Evolutionary conservation across 441 rosid species (phyloP), one percentile per base, ranked within the genome.

Genomic region (Raphanus hybrid): DNA sequence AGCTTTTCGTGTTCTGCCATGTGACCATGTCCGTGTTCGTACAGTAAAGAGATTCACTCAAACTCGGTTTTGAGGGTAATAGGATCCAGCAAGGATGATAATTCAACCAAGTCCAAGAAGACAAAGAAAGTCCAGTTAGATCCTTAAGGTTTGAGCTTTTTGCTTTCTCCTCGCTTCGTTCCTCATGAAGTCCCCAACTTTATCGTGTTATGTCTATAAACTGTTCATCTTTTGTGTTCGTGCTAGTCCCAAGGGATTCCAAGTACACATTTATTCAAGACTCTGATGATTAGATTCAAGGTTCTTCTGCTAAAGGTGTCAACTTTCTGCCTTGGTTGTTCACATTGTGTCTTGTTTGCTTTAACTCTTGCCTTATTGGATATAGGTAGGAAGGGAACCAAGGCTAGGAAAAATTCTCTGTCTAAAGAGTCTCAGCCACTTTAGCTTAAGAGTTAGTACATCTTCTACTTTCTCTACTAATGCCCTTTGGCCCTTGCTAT

Each of bases 361-460:
- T 63, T 34, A 63, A 14, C 4, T 15, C 3, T 35, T 43, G 11
- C 67, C 48, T 64, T 62, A 58, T 59, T 78, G 50, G 10, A 8
- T 43, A 43, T 43, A 43, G n/a, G 50, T 63, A 96, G 91, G 0
- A 90, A 89, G 63, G 97, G 84, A 65, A 86, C 71, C 71, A 88
- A 83, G 71, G 80, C 77, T 63, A 87, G 71, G 26, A 89, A 86
- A 75, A 75, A 45, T 75, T 58, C 85, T 37, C 70, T 48, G 60
- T 48, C 85, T 23, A 89, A 87, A 80, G 92, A 85, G 68, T 71
- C 87, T 35, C 82, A 55, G 52, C 83, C 88, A 32, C 89, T 81
- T 69, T 92, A 88, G 85, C 87, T 93, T 79, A 88, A 78, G 70
- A 97, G 98, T 90, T 77, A 43, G 79, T 68, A 3, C 27, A 58